These are phyloP conservation scores for Fusarium longipes DNA, from an alignment of 2,329 filamentous ascomycete species.

Conservation along the genomic window DNA sequence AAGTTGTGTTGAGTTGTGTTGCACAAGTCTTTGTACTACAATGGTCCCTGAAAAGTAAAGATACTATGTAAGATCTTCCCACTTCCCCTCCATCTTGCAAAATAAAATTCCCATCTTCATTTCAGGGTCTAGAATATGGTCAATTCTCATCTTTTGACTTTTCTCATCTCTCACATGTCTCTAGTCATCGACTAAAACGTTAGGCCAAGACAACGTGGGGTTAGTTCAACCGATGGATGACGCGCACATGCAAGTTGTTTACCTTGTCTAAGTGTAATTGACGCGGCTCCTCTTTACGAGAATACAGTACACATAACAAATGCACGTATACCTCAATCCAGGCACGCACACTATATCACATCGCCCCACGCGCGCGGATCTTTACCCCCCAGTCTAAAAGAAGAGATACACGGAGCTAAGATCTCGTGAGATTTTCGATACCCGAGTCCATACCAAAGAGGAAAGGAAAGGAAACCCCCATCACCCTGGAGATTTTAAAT, in stretches of 20 bases:
- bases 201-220: constrained; percentile 3
- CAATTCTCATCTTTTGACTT: not conserved
- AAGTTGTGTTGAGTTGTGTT: not conserved
- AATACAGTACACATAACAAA: constrained; percentile 19
- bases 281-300: constrained; percentile 18
- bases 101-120: not conserved
- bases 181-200: not conserved
- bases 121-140: constrained; percentile 2
- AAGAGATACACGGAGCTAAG: not conserved
- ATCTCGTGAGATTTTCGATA: constrained; percentile 16
- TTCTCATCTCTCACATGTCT: not conserved
- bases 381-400: not conserved
- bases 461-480: not conserved
- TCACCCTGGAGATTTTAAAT: not conserved
- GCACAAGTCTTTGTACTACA: not conserved
- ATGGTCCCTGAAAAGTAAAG: not conserved
- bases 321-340: constrained; percentile 12
- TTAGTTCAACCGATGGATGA: constrained; percentile 24
- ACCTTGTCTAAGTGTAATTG: constrained; percentile 30
- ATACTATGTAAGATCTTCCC: constrained; percentile 12
- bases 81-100: not conserved
- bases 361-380: constrained; percentile 16
- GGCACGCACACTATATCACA: not conserved
- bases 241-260: constrained; percentile 38
- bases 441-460: not conserved